These are phyloP conservation scores for Termitomyces sp. DNA, from an alignment of 768 basidiomycete genomes.

Conservation along the genomic window DNA sequence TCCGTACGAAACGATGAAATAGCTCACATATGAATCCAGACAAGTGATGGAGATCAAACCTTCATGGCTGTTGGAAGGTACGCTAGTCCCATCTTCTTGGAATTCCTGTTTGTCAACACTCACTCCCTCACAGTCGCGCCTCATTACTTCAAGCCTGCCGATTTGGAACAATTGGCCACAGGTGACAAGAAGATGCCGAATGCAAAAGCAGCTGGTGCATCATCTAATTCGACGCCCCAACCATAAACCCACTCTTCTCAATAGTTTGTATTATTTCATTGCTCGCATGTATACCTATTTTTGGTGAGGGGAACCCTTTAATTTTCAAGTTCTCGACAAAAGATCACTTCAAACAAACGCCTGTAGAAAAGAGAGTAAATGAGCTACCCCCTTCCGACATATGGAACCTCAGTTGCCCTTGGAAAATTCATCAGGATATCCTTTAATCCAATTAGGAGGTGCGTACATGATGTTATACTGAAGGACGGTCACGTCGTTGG, in stretches of 20 bases:
- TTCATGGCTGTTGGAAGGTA: slow-evolving; percentile 86
- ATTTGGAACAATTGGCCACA: slow-evolving; percentile 70
- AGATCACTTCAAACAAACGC: not conserved
- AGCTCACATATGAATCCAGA: slow-evolving; percentile 26
- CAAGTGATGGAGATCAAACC: slow-evolving; percentile 99
- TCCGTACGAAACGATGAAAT: not conserved
- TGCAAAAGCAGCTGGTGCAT: slow-evolving; percentile 53
- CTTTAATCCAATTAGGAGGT: not conserved
- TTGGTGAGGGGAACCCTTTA: not conserved
- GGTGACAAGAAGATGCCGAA: slow-evolving; percentile 97
- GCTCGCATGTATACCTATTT: slow-evolving; percentile 12
- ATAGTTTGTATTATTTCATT: not conserved
- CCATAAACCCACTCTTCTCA: slow-evolving; percentile 1
- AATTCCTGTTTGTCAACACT: not conserved
- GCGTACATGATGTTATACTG: slow-evolving; percentile 72
- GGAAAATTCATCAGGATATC: not conserved
- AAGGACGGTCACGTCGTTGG: slow-evolving; percentile 63
- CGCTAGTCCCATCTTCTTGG: slow-evolving; percentile 17
- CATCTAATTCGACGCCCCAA: slow-evolving; percentile 21
- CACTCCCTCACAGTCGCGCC: slow-evolving; percentile 66
- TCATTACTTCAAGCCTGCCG: slow-evolving; percentile 90
- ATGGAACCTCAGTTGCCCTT: slow-evolving; percentile 24
- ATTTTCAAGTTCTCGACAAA: not conserved
- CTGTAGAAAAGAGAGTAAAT: not conserved
- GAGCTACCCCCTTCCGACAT: slow-evolving; percentile 19